These are phyloP conservation scores for Colletotrichum cereale DNA, from an alignment of 2,329 filamentous ascomycete genomes.

Conservation along the genomic window DNA sequence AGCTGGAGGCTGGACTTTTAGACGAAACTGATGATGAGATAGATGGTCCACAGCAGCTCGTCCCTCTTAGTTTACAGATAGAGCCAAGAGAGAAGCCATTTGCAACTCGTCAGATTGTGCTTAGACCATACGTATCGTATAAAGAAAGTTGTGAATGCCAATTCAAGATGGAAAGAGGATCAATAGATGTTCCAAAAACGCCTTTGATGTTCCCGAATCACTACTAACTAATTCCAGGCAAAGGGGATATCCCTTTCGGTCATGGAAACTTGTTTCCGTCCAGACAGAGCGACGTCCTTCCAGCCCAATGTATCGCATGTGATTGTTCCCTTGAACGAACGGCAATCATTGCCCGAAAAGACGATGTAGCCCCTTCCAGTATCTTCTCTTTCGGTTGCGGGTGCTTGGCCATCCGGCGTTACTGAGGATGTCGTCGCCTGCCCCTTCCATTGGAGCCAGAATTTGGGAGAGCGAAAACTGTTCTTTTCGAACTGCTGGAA, in stretches of 20 bases:
- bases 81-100: too few species aligned
- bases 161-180: too few species aligned
- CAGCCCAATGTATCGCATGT: slow-evolving; percentile 10
- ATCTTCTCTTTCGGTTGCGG: background rate
- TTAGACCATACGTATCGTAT: too few species aligned
- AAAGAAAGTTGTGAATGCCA: too few species aligned
- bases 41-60: too few species aligned
- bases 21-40: too few species aligned
- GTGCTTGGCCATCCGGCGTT: background rate
- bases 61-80: too few species aligned
- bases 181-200: background rate
- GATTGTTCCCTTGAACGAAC: slow-evolving; percentile 31
- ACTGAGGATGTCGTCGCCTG: rapidly evolving
- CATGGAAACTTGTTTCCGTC: slow-evolving; percentile 31
- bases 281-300: slow-evolving; percentile 27
- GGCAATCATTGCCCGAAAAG: slow-evolving; percentile 31
- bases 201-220: background rate
- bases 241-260: slow-evolving; percentile 29
- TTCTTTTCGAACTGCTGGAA: slow-evolving; percentile 34
- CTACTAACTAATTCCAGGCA: background rate
- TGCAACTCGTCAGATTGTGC: too few species aligned
- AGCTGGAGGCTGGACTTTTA: too few species aligned
- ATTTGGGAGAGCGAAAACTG: slow-evolving; percentile 34
- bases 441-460: slow-evolving; percentile 37
- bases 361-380: slow-evolving; percentile 32